Evolutionary conservation across 2,329 filamentous ascomycete genomes (phyloP), one percentile per base, ranked within the genome.

Genomic region (Sporothrix schenckii): DNA sequence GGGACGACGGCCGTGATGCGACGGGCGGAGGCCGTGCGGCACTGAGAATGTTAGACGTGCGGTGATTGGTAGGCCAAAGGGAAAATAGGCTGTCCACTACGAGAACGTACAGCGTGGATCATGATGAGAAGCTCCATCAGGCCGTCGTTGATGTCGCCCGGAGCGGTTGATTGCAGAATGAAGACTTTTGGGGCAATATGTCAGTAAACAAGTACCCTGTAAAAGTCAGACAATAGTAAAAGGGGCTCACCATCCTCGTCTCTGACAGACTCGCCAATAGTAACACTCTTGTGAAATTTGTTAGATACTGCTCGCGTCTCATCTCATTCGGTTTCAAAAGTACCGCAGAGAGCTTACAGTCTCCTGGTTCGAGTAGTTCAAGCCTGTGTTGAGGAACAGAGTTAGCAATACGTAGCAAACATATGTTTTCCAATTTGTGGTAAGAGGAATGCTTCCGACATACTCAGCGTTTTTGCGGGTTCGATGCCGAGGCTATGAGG

Each of bases 101-200:
- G 44, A 49, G 13, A 16, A 19, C 72, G 11, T 69, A 74, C 74
- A 74, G 94, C 94, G 79, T 97, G 96, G 81, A 97, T 96, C 90
- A 97, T 97, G 82, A 98, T 97, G 75, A 98, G 87, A 50, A 98
- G 88, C 82, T 99, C 94, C 94, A 99, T 98, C 72, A 99, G 87
- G 66, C 93, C 93, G 80, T 98, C 94, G 82, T 99, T 99, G 83
- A 98, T 96, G 79, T 97, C 94, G 79, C 94, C 94, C 1, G 94
- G 94, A 53, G 92, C 91, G 63, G 95, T 97, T 30, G 94, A 97
- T 82, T 98, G 94, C 72, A 98, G 86, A 77, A 98, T 97, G 83
- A 97, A 98, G 78, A 97, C 72, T 49, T 49, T 16, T 73, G 56
- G 14, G 14, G 27, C 50, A 24, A 24, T 9, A 27, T 47, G 58